Conservation (phyloP, 78 protist species). For the Bigelowiella natans region DNA sequence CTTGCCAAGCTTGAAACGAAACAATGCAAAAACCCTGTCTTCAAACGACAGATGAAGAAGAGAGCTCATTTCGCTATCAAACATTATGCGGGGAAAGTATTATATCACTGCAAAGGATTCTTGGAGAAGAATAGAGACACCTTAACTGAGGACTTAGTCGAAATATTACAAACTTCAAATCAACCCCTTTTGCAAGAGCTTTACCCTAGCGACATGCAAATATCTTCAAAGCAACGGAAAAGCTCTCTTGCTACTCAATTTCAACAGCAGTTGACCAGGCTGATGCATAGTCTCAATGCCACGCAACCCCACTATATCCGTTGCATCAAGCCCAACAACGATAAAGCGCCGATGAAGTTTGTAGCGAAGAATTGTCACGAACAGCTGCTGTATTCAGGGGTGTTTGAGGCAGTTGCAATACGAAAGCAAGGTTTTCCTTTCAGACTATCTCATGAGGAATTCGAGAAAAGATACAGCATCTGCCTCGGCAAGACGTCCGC, state of each 20-base stretch:
- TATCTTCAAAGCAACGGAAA: background rate
- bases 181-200: too few species aligned
- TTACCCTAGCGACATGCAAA: background rate
- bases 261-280: background rate
- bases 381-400: constrained; percentile 78
- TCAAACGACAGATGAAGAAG: background rate
- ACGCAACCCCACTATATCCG: constrained; percentile 27
- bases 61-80: background rate
- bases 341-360: background rate
- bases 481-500: too few species aligned
- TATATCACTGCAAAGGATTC: constrained; percentile 46
- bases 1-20: constrained; percentile 15
- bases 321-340: constrained; percentile 30
- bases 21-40: background rate
- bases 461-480: too few species aligned
- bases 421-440: constrained; percentile 72
- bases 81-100: constrained; percentile 31
- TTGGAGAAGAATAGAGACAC: constrained; percentile 63
- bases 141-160: background rate
- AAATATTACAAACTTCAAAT: too few species aligned
- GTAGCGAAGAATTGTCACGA: background rate
- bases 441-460: too few species aligned
- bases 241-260: background rate
- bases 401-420: constrained; percentile 76
- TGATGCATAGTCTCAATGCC: background rate